Base-by-base conservation (phyloP, 2,329 filamentous ascomycete genomes). In the Aspergillus felis region DNA sequence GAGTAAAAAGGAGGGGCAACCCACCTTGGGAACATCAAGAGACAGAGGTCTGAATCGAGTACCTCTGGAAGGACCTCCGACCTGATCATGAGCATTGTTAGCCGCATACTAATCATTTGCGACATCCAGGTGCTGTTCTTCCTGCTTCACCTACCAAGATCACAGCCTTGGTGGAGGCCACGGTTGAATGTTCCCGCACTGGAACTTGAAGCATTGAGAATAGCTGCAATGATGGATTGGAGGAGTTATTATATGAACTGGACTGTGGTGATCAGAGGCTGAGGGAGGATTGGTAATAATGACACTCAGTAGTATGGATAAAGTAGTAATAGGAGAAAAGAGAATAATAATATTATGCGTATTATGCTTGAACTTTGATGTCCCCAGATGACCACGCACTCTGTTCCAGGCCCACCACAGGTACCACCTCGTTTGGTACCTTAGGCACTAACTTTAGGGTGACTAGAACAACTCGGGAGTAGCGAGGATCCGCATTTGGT, bases 11-110 rank as follows among this genome's bases (percentile, higher is more conserved):
- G 44, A 57, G 61, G 58, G 53, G 52, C 42, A 54, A 74, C 78
- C 61, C 77, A 93, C 91, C 87, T 97, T 97, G 68, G 94, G 94
- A 56, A 97, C 83, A 79, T 99, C 94, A 69, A 97, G 89, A 56
- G 92, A 96, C 66, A 99, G 84, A 68, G 94, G 94, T 67, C 94
- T 86, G 80, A 97, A 97, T 66, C 94, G 87, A 61, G 94, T 99
- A 74, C 94, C 94, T 82, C 94, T 86, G 58, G 92, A 97, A 56
- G 94, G 92, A 60, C 94, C 93, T 65, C 93, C 93, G 71, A 97
- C 93, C 92, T 97, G 59, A 60, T 55, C 67, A 60, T 61, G 50
- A 64, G 65, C 76, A 66, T 75, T 73, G 64, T 64, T 42, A 54
- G 62, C 50, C 64, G 56, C 46, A 50, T 35, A 55, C 61, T 58